Conservation (phyloP, 306 rosid genomes). For the Spatholobus suberectus region DNA sequence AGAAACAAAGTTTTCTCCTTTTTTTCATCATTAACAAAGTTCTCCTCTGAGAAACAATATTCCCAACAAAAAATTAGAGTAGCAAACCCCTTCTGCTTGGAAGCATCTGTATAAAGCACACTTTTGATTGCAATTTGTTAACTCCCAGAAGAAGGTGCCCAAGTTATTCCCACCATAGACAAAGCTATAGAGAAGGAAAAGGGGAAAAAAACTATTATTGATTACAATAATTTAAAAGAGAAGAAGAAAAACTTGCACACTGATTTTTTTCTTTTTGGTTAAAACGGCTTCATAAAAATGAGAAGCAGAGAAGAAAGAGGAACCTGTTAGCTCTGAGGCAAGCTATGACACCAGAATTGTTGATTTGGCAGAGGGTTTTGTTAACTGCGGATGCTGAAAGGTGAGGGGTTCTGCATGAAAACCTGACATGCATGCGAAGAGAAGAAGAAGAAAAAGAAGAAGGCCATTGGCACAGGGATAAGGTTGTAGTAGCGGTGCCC, state of each 20-base stretch:
- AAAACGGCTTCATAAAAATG: neutral
- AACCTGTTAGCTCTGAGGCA: constrained; percentile 89
- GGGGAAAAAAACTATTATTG: neutral
- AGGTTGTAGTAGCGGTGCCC: constrained; percentile 35
- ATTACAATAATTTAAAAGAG: neutral
- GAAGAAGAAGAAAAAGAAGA: constrained; percentile 31
- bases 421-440: constrained; percentile 15
- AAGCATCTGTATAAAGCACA: neutral
- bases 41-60: neutral
- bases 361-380: constrained; percentile 58
- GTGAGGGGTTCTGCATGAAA: constrained; percentile 50
- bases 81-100: neutral
- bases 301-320: neutral
- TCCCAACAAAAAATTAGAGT: neutral
- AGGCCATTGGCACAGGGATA: constrained; percentile 30
- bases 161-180: neutral
- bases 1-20: constrained; percentile 3
- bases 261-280: neutral
- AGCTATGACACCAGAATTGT: constrained; percentile 83
- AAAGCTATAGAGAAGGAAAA: neutral
- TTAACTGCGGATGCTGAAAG: constrained; percentile 52
- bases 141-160: neutral
- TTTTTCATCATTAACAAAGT: neutral
- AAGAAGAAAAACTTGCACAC: neutral
- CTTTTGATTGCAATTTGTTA: neutral